phyloP scores from a whole-genome alignment of 495 filamentous ascomycete genomes.

The Xylaria sp. region DNA sequence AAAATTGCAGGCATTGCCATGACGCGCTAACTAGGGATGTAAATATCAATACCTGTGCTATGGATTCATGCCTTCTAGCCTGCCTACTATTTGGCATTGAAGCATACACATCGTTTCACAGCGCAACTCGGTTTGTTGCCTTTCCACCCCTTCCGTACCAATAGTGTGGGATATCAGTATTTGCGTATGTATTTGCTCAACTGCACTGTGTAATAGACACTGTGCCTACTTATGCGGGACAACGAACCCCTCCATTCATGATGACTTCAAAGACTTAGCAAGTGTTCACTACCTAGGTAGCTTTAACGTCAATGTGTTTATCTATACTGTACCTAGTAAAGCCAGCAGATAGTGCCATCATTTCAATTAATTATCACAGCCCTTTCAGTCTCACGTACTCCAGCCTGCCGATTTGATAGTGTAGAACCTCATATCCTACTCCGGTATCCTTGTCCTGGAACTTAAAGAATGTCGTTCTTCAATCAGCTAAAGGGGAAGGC shows the following conservation, averaged over 20 bases:
- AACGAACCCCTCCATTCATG: not conserved
- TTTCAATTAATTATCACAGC: not conserved
- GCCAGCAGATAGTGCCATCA: not conserved
- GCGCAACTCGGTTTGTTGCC: not conserved
- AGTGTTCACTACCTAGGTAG: too few relatives aligned
- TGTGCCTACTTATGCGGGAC: not conserved
- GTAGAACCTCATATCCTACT: not conserved
- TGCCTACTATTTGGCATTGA: not conserved
- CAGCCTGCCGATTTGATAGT: not conserved
- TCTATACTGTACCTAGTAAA: not conserved
- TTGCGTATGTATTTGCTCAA: not conserved
- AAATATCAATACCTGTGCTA: not conserved
- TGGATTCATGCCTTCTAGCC: not conserved
- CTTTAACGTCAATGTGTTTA: not conserved
- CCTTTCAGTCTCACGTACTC: not conserved
- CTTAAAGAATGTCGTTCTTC: slow-evolving; percentile 25
- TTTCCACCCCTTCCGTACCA: not conserved
- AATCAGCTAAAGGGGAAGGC: slow-evolving; percentile 28
- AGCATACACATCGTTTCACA: not conserved
- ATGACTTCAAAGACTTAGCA: slow-evolving; percentile 2
- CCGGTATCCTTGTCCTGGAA: not conserved
- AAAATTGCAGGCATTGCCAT: not conserved
- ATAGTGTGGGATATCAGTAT: not conserved
- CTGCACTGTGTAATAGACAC: slow-evolving; percentile 2
- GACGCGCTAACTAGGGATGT: not conserved